These are phyloP conservation scores for Apiospora aurea DNA, from an alignment of 2,329 filamentous ascomycete genomes.

Conservation along the genomic window DNA sequence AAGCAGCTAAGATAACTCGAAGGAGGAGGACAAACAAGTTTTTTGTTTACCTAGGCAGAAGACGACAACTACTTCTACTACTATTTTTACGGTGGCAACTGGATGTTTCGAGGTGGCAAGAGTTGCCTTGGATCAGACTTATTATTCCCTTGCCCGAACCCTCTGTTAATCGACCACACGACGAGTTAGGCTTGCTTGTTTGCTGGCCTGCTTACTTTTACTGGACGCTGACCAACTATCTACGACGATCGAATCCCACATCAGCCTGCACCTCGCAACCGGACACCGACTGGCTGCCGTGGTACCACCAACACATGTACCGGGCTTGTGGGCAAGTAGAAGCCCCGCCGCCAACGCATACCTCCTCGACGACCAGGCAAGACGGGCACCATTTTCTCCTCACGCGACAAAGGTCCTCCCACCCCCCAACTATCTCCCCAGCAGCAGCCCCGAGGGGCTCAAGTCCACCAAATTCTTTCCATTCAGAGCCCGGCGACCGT, in stretches of 20 bases:
- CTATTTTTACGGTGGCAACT: conserved; percentile 39
- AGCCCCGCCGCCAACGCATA: conserved; percentile 37
- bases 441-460: conserved; percentile 62
- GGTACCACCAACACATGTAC: conserved; percentile 46
- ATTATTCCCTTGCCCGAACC: conserved; percentile 14
- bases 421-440: conserved; percentile 43
- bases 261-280: conserved; percentile 18
- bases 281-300: conserved; percentile 33
- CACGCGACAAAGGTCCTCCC: conserved; percentile 41
- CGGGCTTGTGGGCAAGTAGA: conserved; percentile 41
- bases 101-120: conserved; percentile 37
- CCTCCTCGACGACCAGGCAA: conserved; percentile 38
- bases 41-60: conserved; percentile 6
- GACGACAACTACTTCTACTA: conserved; percentile 4
- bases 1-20: conserved; percentile 40
- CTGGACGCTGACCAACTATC: conserved; percentile 10
- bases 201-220: background rate
- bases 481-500: conserved; percentile 71
- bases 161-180: conserved; percentile 5
- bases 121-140: conserved; percentile 8
- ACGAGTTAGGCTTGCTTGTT: background rate
- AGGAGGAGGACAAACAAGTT: conserved; percentile 35
- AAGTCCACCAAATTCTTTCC: conserved; percentile 62
- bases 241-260: conserved; percentile 15
- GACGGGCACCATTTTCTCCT: conserved; percentile 41